phyloP scores from a whole-genome alignment of 2,329 filamentous ascomycete species.

The Aureobasidium subglaciale region DNA sequence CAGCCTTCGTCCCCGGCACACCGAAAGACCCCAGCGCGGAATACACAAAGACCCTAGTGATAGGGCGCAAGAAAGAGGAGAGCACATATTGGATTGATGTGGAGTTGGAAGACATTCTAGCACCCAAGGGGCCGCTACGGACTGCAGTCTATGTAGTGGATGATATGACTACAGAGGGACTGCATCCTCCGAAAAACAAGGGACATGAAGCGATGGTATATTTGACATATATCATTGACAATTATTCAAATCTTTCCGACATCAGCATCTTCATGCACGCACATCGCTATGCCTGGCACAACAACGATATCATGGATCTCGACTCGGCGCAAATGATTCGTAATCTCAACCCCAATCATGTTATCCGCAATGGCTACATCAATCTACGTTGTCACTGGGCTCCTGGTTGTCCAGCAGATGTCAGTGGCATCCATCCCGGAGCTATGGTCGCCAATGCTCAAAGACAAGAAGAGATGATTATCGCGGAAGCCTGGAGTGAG shows the following conservation, averaged over 20 bases:
- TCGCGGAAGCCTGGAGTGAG: conserved; percentile 41
- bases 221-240: conserved; percentile 54
- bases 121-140: conserved; percentile 28
- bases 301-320: conserved; percentile 43
- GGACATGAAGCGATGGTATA: conserved; percentile 59
- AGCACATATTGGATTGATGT: conserved; percentile 49
- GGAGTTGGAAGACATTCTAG: conserved; percentile 39
- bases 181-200: conserved; percentile 50
- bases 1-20: conserved; percentile 24
- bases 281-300: conserved; percentile 53
- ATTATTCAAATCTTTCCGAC: conserved; percentile 53
- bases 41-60: conserved; percentile 49
- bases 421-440: conserved; percentile 36
- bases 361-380: conserved; percentile 45
- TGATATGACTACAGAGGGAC: conserved; percentile 37
- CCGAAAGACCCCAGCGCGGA: conserved; percentile 40
- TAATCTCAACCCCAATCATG: conserved; percentile 38
- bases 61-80: conserved; percentile 46
- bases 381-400: conserved; percentile 51
- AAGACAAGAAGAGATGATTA: conserved; percentile 39
- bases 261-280: conserved; percentile 56
- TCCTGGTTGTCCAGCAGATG: conserved; percentile 49
- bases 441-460: conserved; percentile 27
- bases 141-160: conserved; percentile 48
- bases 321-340: conserved; percentile 40